phyloP scores from a whole-genome alignment of 2,329 filamentous ascomycete genomes.

The Thelonectria olida region DNA sequence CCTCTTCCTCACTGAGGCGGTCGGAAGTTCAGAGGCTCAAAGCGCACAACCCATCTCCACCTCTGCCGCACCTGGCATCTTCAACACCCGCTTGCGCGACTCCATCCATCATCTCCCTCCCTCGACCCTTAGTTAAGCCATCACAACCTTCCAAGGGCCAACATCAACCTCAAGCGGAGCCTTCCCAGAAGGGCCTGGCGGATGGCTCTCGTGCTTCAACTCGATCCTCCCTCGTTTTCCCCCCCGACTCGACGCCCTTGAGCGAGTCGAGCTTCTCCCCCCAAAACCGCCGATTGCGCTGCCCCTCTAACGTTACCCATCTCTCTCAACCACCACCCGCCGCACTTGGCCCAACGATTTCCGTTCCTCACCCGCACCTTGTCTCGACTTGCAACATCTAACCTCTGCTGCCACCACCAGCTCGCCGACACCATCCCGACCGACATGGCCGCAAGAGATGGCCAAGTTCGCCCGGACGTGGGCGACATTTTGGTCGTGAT shows the following conservation, averaged over 20 bases:
- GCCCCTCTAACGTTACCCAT: slow-evolving; percentile 24
- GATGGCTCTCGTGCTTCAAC: slow-evolving; percentile 32
- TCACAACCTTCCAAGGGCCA: slow-evolving; percentile 28
- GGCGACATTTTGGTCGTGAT: slow-evolving; percentile 77
- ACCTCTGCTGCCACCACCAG: slow-evolving; percentile 27
- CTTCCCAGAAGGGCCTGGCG: slow-evolving; percentile 35
- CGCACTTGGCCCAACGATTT: slow-evolving; percentile 32
- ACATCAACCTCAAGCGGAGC: slow-evolving; percentile 27
- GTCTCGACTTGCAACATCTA: slow-evolving; percentile 32
- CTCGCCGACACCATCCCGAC: slow-evolving; percentile 33
- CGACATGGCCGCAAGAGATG: slow-evolving; percentile 56
- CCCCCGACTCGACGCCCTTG: slow-evolving; percentile 15
- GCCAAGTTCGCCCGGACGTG: slow-evolving; percentile 61
- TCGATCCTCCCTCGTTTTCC: slow-evolving; percentile 21
- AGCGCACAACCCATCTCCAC: slow-evolving; percentile 25
- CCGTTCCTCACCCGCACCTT: slow-evolving; percentile 28
- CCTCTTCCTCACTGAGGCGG: slow-evolving; percentile 2
- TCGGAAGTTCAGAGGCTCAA: slow-evolving; percentile 35
- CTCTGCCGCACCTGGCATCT: slow-evolving; percentile 26
- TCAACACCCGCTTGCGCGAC: slow-evolving; percentile 31
- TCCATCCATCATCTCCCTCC: slow-evolving; percentile 36
- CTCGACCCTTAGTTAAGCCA: too few species aligned
- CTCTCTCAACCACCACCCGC: slow-evolving; percentile 29
- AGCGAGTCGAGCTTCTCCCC: slow-evolving; percentile 3
- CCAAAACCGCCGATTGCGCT: slow-evolving; percentile 12